Conservation (phyloP, 164 flowering plant genomes). For the Stephania yunnanensis region DNA sequence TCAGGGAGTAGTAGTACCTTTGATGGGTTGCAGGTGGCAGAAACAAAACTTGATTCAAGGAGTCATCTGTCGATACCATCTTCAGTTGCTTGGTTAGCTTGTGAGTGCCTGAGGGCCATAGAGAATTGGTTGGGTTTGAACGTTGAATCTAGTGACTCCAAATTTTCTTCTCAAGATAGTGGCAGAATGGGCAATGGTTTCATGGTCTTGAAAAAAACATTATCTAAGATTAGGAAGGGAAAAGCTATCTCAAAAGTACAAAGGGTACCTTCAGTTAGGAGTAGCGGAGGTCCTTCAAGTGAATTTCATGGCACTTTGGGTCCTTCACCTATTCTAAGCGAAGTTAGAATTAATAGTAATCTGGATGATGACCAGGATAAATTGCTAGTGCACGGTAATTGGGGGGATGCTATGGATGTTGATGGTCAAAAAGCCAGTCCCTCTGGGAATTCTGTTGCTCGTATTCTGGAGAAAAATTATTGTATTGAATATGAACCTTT, state of each 20-base stretch:
- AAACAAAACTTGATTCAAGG: slow-evolving; percentile 16
- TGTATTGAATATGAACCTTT: slow-evolving; percentile 34
- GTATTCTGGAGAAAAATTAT: slow-evolving; percentile 33
- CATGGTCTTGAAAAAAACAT: slow-evolving; percentile 38
- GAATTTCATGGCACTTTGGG: slow-evolving; percentile 20
- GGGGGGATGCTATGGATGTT: slow-evolving; percentile 16
- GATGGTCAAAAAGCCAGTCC: slow-evolving; percentile 16
- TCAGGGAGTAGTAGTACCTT: slow-evolving; percentile 32
- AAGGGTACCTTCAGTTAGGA: slow-evolving; percentile 14
- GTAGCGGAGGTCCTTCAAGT: slow-evolving; percentile 27
- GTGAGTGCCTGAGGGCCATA: slow-evolving; percentile 65
- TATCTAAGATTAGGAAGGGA: slow-evolving; percentile 44
- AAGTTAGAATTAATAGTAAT: slow-evolving; percentile 16
- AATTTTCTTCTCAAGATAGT: slow-evolving; percentile 23
- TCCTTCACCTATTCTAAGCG: slow-evolving; percentile 18
- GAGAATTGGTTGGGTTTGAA: slow-evolving; percentile 62
- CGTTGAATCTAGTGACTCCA: slow-evolving; percentile 26
- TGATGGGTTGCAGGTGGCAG: slow-evolving; percentile 25
- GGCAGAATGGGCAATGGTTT: slow-evolving; percentile 29
- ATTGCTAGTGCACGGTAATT: slow-evolving; percentile 12
- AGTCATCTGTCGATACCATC: slow-evolving; percentile 31
- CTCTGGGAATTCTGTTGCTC: slow-evolving; percentile 20
- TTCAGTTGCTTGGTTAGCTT: slow-evolving; percentile 42
- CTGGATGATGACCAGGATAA: slow-evolving; percentile 18
- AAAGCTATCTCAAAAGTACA: slow-evolving; percentile 26